Percentiles rank a stretch among this genome's conserved stretches.
Evolutionary conservation across 176 grass and related monocot species (phyloP).

Genomic region (Cenchrus purpureus): DNA sequence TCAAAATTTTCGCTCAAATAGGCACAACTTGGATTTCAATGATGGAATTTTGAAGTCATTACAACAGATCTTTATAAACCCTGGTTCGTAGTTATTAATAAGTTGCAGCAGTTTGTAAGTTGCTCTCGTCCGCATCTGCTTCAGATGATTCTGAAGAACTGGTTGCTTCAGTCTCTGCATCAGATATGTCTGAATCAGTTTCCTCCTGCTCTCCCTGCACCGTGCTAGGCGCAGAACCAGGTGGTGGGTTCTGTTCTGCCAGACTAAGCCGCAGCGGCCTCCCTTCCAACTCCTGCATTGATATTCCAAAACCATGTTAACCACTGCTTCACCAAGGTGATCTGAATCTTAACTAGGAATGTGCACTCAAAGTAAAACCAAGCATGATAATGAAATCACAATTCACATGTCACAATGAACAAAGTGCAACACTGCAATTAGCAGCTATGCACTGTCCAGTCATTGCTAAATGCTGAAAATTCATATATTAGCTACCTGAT

Average conservation of each 20-base stretch:
- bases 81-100: not conserved
- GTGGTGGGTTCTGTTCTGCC: conserved; percentile 55
- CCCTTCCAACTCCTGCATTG: conserved; percentile 79
- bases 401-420: not conserved
- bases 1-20: conserved; percentile 39
- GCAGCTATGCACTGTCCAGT: not conserved
- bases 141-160: conserved; percentile 30
- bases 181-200: conserved; percentile 30
- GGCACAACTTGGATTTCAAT: conserved; percentile 21
- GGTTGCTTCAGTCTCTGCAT: not conserved
- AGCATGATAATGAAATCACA: not conserved
- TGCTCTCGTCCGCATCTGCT: conserved; percentile 47
- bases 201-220: conserved; percentile 33
- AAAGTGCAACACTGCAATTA: not conserved
- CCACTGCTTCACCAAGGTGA: not conserved
- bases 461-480: not conserved
- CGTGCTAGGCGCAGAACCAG: conserved; percentile 28
- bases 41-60: not conserved
- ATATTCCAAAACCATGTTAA: conserved; percentile 30
- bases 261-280: conserved; percentile 72
- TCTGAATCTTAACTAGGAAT: not conserved
- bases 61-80: not conserved
- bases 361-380: not conserved
- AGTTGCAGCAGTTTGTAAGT: conserved; percentile 37
- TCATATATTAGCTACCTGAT: not conserved